Evolutionary conservation across 2,329 filamentous ascomycete genomes (phyloP), one percentile per base, ranked within the genome.

Genomic region (Scytalidium sp.): DNA sequence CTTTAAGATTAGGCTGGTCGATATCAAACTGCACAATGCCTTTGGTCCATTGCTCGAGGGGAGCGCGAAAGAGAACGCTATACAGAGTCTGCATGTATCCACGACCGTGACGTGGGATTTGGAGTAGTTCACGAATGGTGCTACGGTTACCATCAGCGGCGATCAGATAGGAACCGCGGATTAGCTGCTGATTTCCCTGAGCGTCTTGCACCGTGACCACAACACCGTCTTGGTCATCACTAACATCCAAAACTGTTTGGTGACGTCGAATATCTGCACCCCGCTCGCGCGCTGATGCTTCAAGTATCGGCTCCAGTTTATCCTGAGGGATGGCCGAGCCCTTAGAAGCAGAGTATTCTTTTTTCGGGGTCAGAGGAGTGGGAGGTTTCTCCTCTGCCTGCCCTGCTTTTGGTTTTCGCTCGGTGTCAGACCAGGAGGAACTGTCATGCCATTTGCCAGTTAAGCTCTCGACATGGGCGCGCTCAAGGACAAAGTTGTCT

Each of bases 271-370:
- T 52, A 44, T 72, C 67, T 1, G 58, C 66, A 1, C 68, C 67
- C 6, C 61, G 60, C 41, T 67, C 59, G 6, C 57, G 39, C 3
- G 69, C 70, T 0, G 57, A 50, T 9, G 60, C n/a, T n/a, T n/a
- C n/a, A 2, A 75, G 58, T 3, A 73, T 62, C 1, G 67, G 66
- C 43, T 75, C 72, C 6, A 74, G 56, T 19, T 63, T 58, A 52
- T 74, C 70, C 36, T 73, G n/a, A n/a, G 71, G 0, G 71, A 64
- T 0, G 65, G 61, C 4, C 62, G 63, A 2, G 63, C 59, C 1
- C 65, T 67, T 3, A 29, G 50, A 17, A 53, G 46, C n/a, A n/a
- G 61, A 57, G 36, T 55, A 19, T 52, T 47, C 19, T n/a, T 43
- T 19, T 46, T 23, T n/a, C n/a, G n/a, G n/a, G n/a, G n/a, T n/a